These are phyloP conservation scores for Diaporthe amygdali DNA, from an alignment of 2,329 filamentous ascomycete genomes.

Conservation along the genomic window DNA sequence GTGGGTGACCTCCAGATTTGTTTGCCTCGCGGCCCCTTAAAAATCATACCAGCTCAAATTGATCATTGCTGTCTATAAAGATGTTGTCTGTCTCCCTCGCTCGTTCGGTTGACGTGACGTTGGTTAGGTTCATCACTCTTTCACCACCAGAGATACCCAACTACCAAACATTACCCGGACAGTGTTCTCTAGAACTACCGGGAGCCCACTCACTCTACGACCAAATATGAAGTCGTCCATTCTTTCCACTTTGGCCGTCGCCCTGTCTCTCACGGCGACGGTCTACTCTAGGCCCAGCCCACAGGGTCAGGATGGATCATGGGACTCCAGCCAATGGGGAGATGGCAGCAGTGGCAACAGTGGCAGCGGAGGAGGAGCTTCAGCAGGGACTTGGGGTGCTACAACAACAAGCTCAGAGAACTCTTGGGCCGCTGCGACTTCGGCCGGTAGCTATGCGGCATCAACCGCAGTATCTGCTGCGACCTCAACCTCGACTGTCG, in stretches of 20 bases:
- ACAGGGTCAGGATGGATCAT: slow-evolving; percentile 13
- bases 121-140: neutral
- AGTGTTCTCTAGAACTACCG: neutral
- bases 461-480: slow-evolving; percentile 16
- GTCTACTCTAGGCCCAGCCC: slow-evolving; percentile 18
- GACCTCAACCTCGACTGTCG: slow-evolving; percentile 41
- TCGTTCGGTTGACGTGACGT: neutral
- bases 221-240: slow-evolving; percentile 17
- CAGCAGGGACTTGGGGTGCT: slow-evolving; percentile 5
- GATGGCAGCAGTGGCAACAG: neutral
- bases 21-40: slow-evolving; percentile 10
- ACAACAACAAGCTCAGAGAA: neutral
- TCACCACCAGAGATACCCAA: neutral
- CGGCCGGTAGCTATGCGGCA: slow-evolving; percentile 9
- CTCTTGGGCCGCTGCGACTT: neutral
- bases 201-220: neutral
- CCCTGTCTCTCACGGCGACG: slow-evolving; percentile 19
- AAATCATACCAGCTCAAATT: neutral
- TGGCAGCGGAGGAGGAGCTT: neutral
- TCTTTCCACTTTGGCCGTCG: slow-evolving; percentile 11
- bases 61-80: slow-evolving; percentile 18
- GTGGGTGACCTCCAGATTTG: slow-evolving; percentile 2
- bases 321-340: neutral
- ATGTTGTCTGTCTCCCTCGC: neutral
- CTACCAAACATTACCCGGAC: neutral